phyloP scores from a whole-genome alignment of 768 basidiomycete genomes.

The Rhizopogon rudus region DNA sequence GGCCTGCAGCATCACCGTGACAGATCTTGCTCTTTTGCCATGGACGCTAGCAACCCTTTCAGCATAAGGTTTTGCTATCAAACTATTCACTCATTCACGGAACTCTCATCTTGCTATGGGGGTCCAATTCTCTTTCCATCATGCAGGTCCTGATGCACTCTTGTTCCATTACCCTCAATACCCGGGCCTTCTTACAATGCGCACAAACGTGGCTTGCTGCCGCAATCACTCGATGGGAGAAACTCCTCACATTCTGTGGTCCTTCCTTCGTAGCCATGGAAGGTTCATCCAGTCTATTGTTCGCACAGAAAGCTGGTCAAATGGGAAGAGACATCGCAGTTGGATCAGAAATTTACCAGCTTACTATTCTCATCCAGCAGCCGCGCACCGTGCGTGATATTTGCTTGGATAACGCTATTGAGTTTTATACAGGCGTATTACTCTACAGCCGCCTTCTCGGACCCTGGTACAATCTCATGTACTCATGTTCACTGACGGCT shows the following conservation, averaged over 20 bases:
- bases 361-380: constrained; percentile 36
- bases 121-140: constrained; percentile 64
- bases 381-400: constrained; percentile 57
- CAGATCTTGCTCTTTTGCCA: constrained; percentile 83
- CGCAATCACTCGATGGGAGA: constrained; percentile 65
- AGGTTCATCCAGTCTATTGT: constrained; percentile 26
- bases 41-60: constrained; percentile 83
- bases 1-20: constrained; percentile 31
- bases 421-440: constrained; percentile 54
- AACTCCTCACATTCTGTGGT: constrained; percentile 45
- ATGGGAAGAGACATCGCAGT: no score
- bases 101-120: constrained; percentile 62
- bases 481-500: constrained; percentile 5
- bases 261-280: constrained; percentile 80
- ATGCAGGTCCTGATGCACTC: constrained; percentile 85
- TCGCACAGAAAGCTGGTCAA: no score
- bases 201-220: constrained; percentile 52
- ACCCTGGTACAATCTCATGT: constrained; percentile 37
- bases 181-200: constrained; percentile 54
- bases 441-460: constrained; percentile 55
- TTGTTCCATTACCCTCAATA: constrained; percentile 81
- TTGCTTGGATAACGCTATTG: background rate
- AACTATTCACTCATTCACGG: constrained; percentile 78
- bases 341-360: no score
- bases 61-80: constrained; percentile 48